Base-by-base conservation (phyloP, 306 rosid species). In the Glycyrrhiza uralensis region DNA sequence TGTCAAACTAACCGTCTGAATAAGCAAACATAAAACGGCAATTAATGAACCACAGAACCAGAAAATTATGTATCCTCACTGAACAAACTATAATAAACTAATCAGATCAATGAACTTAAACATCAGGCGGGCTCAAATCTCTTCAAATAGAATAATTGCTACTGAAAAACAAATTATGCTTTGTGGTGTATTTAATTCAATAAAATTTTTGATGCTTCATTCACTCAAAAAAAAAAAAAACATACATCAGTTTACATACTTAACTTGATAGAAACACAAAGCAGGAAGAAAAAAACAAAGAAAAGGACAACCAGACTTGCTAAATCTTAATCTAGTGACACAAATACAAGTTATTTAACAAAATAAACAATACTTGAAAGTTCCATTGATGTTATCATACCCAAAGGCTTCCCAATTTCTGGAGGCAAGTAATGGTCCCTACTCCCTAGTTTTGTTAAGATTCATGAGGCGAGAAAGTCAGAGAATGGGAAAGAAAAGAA, bases 71-170 rank as follows among this genome's bases (percentile, higher is more conserved):
- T 15, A 54, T 42, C 59, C 45, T 30, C 35, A 42, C 20, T 5
- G 45, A 29, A 52, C 65, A 64, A 28, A 28, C 18, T 15, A 30
- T 2, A 42, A 29, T 24, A 20, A 5, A 1, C 45, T 36, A 35
- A 74, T 49, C 44, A 36, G 63, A 15, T 67, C 67, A 80, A 11
- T 52, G 19, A 57, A 60, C 11, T 69, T 39, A 23, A 42, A 69
- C 65, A 66, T 56, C 6, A 18, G 14, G 19, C 26, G n/a, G 52
- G 76, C 45, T 42, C 19, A 29, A 54, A 55, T 47, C 12, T 17
- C 20, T 54, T 76, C 51, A 66, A 54, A 30, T 11, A 32, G 51
- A 58, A 76, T 30, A 22, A 24, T 17, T 36, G 11, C 45, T 63
- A 36, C 13, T 26, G 45, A 36, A 18, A 10, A 35, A 67, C 44